A percentile compares a stretch with the other conserved stretches of the same genome.
Conservation (phyloP, 192 early-diverging fungal species). For the Mortierella antarctica region DNA sequence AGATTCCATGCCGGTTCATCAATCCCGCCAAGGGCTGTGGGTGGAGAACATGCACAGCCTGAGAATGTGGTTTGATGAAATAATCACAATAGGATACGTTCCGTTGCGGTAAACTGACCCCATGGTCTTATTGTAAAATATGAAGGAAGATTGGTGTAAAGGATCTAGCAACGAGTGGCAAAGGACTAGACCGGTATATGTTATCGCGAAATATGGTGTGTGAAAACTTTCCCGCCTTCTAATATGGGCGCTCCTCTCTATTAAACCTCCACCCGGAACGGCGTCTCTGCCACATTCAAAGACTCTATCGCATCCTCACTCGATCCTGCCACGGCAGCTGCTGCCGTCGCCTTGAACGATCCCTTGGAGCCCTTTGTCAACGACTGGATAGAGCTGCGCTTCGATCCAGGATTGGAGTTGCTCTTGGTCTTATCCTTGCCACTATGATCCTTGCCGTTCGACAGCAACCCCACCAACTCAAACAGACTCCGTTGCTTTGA, state of each 20-base stretch:
- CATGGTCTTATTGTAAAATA: too few relatives aligned
- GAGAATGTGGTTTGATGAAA: conserved; percentile 2
- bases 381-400: too few relatives aligned
- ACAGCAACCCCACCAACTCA: conserved; percentile 3
- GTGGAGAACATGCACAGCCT: conserved; percentile 3
- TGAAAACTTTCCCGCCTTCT: not conserved
- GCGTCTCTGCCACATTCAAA: not conserved
- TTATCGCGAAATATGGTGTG: too few relatives aligned
- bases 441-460: not conserved
- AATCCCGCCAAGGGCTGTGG: not conserved
- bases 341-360: not conserved
- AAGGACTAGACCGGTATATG: too few relatives aligned
- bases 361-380: too few relatives aligned
- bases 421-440: not conserved
- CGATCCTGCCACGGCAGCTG: not conserved
- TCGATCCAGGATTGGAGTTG: not conserved
- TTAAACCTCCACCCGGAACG: not conserved
- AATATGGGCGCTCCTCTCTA: not conserved
- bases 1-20: not conserved
- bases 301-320: not conserved
- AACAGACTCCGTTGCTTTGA: not conserved
- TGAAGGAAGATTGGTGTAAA: too few relatives aligned
- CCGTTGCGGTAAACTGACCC: too few relatives aligned
- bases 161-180: too few relatives aligned
- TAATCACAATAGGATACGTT: too few relatives aligned